phyloP scores from a whole-genome alignment of 148 eudicot genomes.

The Pouteria glomerata region DNA sequence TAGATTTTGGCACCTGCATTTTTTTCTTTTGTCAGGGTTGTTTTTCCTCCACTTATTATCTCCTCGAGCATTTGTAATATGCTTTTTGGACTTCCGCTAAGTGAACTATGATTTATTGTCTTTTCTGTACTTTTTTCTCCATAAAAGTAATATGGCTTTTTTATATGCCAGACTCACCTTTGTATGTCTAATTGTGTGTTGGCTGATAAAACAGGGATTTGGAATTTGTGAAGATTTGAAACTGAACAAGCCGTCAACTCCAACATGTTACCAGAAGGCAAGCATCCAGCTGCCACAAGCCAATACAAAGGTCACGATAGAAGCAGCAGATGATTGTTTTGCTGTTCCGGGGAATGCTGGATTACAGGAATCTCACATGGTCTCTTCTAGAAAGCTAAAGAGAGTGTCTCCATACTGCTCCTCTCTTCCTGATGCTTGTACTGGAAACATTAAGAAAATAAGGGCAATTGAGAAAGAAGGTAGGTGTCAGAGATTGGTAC shows the following conservation, averaged over 20 bases:
- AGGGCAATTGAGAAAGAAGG: conserved; percentile 22
- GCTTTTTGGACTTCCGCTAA: background rate
- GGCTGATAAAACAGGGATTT: conserved; percentile 18
- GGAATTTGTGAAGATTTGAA: conserved; percentile 13
- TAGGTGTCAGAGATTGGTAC: conserved; percentile 12
- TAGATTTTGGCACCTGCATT: background rate
- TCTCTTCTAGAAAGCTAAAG: conserved; percentile 25
- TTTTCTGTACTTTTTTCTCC: background rate
- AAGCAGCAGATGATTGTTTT: conserved; percentile 3
- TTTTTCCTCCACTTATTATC: background rate
- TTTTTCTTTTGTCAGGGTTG: background rate
- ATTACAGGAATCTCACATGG: conserved; percentile 12
- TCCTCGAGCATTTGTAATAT: background rate
- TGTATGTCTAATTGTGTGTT: background rate
- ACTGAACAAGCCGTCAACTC: background rate
- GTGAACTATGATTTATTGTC: background rate
- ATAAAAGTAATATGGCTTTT: background rate
- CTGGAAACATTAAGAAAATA: conserved; percentile 12
- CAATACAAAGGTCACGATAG: conserved; percentile 1
- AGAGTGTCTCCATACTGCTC: conserved; percentile 26
- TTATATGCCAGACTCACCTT: background rate
- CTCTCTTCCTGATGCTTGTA: conserved; percentile 14
- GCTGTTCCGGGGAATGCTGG: conserved; percentile 6
- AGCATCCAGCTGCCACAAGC: conserved; percentile 12
- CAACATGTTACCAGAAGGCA: conserved; percentile 11